Evolutionary conservation across 2,329 filamentous ascomycete species (phyloP).

Genomic region (Ceratocystis huliohia): DNA sequence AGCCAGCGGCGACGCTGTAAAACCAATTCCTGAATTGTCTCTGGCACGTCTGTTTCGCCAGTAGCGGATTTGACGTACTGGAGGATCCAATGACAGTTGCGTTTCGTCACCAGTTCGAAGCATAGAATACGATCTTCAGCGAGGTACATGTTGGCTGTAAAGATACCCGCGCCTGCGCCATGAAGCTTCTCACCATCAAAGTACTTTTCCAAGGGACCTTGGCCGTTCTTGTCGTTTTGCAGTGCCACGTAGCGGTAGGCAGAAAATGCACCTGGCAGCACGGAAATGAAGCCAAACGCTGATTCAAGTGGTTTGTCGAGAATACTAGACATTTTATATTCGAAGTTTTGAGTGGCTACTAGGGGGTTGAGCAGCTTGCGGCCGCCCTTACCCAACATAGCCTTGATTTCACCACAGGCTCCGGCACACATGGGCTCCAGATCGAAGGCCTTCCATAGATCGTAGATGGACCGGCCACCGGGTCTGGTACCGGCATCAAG

Average conservation of each 20-base stretch:
- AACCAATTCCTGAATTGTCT: slow-evolving; percentile 86
- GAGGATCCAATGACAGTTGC: slow-evolving; percentile 93
- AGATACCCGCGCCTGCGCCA: slow-evolving; percentile 81
- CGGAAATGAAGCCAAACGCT: slow-evolving; percentile 93
- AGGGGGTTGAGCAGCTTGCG: slow-evolving; percentile 86
- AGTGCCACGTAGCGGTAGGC: slow-evolving; percentile 89
- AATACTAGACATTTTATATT: slow-evolving; percentile 99
- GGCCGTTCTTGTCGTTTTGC: slow-evolving; percentile 90
- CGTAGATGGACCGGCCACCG: slow-evolving; percentile 88
- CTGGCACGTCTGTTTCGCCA: slow-evolving; percentile 93
- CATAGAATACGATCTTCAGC: slow-evolving; percentile 98
- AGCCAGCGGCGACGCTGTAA: slow-evolving; percentile 92
- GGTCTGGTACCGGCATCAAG: slow-evolving; percentile 94
- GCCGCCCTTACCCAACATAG: slow-evolving; percentile 75
- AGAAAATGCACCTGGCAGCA: slow-evolving; percentile 94
- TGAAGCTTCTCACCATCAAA: slow-evolving; percentile 96
- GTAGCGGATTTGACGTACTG: slow-evolving; percentile 97
- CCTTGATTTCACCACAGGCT: slow-evolving; percentile 97
- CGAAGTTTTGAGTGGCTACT: slow-evolving; percentile 93
- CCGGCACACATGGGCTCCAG: slow-evolving; percentile 95
- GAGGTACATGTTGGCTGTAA: slow-evolving; percentile 98
- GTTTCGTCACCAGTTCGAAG: slow-evolving; percentile 94
- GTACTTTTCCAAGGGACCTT: slow-evolving; percentile 90
- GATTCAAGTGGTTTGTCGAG: slow-evolving; percentile 95
- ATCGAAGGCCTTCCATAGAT: slow-evolving; percentile 97